Evolutionary conservation across 106 monocot genomes (phyloP).

Genomic region (Posidonia australis): DNA sequence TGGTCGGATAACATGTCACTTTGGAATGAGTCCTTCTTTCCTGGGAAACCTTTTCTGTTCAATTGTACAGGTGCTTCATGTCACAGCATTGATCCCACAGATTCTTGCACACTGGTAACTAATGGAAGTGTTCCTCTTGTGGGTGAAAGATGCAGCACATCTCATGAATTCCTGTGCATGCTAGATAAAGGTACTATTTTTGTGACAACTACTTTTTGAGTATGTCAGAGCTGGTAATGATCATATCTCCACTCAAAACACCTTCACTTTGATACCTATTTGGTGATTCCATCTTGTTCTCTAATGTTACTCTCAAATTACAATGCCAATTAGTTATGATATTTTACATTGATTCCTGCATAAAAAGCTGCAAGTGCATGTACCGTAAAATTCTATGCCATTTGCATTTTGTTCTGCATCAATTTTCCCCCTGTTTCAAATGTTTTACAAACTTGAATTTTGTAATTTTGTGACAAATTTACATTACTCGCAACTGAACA

Average conservation of each 20-base stretch:
- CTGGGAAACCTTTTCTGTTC: conserved; percentile 28
- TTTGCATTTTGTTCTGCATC: too few relatives aligned
- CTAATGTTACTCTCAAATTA: too few relatives aligned
- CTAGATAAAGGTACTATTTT: conserved; percentile 38
- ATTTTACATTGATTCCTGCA: too few relatives aligned
- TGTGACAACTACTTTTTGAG: not conserved
- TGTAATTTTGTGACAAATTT: not conserved
- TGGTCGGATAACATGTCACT: conserved; percentile 52
- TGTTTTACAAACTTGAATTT: not conserved
- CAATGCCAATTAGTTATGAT: too few relatives aligned
- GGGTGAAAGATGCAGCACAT: conserved; percentile 51
- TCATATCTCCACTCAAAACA: too few relatives aligned
- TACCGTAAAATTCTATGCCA: too few relatives aligned
- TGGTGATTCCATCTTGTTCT: too few relatives aligned
- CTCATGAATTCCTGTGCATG: conserved; percentile 69
- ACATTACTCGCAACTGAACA: not conserved
- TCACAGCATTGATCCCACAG: conserved; percentile 12
- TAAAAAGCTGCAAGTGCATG: too few relatives aligned
- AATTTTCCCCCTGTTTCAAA: too few relatives aligned
- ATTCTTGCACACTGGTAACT: conserved; percentile 52
- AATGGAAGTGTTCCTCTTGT: conserved; percentile 30
- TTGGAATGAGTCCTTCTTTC: conserved; percentile 60
- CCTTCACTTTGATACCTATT: too few relatives aligned
- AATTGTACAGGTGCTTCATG: conserved; percentile 48
- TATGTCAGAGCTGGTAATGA: too few relatives aligned